Evolutionary conservation across 805 yeast species (phyloP), one percentile per base, ranked within the genome.

Genomic region (Ogataea glucozyma): DNA sequence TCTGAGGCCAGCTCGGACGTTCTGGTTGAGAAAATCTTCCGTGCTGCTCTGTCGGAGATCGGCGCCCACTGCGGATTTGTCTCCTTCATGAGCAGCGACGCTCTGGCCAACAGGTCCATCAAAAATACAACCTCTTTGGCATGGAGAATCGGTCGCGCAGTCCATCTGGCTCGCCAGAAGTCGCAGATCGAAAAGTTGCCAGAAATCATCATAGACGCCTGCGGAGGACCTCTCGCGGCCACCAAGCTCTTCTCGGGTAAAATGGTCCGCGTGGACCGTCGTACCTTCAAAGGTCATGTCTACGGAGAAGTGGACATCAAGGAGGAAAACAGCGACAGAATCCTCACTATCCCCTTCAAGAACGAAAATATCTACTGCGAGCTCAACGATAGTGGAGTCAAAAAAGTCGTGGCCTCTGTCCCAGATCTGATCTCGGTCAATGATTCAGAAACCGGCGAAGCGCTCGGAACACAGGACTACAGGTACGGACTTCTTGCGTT

Each of bases 91-190:
- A 39, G 40, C 14, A 34, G 31, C 9, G 26, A 40, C 6, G 50
- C 48, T 26, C 21, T 54, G 18, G 33, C 47, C 20, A 29, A 41
- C 13, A 39, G 32, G 23, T 42, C 48, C 14, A 46, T 55, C 29
- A 53, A 42, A 27, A 40, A 51, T 24, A 48, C 71, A 18, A 36
- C 69, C 6, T 71, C 75, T 1, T 49, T 62, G 20, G 68, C 75
- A 6, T 72, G 76, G 77, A 61, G 75, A 54, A 65, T 72, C 34
- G 77, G 76, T 3, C 60, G 68, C 37, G 75, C 73, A 5, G 69
- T 71, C 2, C 47, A 51, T 17, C 49, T 64, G 17, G 69, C 75
- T 1, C 59, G 62, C 36, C 65, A 64, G 36, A 56, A 56, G 6
- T 56, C 62, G 19, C 67, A 68, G 32, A 56, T 70, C 24, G 66